Conservation (phyloP, 2,329 filamentous ascomycete genomes). For the Sporothrix luriei region DNA sequence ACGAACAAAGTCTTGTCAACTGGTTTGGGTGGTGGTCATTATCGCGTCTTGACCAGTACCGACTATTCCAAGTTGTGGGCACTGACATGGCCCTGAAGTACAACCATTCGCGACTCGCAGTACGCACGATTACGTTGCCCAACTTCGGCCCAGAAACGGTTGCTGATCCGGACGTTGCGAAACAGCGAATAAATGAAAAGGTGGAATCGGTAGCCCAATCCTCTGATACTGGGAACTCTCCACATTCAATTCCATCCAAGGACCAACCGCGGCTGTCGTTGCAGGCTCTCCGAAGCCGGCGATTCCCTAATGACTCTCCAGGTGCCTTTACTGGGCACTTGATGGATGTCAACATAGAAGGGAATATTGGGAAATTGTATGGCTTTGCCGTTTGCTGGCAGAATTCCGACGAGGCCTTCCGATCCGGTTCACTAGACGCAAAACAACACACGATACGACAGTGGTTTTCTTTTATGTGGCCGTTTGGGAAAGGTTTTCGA, state of each 20-base stretch:
- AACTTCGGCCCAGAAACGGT: slow-evolving; percentile 43
- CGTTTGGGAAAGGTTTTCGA: too few relatives aligned
- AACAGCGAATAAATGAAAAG: slow-evolving; percentile 30
- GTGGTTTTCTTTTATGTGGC: slow-evolving; percentile 44
- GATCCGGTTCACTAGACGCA: slow-evolving; percentile 40
- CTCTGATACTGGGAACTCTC: background rate
- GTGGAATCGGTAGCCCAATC: background rate
- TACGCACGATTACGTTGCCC: slow-evolving; percentile 41
- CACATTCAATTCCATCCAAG: background rate
- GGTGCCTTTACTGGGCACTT: background rate
- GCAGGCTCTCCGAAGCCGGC: background rate
- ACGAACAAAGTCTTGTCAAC: slow-evolving; percentile 64
- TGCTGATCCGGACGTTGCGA: slow-evolving; percentile 45
- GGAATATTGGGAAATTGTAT: slow-evolving; percentile 37
- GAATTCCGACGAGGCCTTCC: slow-evolving; percentile 47
- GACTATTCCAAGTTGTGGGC: slow-evolving; percentile 60
- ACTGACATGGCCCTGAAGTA: slow-evolving; percentile 41
- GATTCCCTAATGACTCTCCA: background rate
- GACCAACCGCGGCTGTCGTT: too few relatives aligned
- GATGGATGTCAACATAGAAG: background rate
- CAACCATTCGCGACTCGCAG: slow-evolving; percentile 36
- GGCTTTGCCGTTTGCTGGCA: slow-evolving; percentile 48
- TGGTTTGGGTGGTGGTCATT: slow-evolving; percentile 65
- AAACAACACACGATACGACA: slow-evolving; percentile 42
- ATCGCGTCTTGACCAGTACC: slow-evolving; percentile 52